These are phyloP conservation scores for Dissophora ornata DNA, from an alignment of 192 early-diverging fungal species.

Conservation along the genomic window DNA sequence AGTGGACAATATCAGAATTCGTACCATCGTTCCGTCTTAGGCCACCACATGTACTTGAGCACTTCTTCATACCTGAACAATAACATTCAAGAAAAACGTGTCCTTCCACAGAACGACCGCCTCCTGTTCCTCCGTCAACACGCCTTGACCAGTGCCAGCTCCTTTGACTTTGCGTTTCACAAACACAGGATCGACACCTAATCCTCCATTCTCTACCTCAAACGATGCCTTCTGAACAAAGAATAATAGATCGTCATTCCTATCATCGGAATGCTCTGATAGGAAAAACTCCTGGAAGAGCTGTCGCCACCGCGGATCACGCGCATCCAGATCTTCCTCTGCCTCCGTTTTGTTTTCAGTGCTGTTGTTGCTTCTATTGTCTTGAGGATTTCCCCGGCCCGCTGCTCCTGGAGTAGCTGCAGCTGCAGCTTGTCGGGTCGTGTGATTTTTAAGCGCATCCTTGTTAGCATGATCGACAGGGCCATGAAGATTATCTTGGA, in stretches of 20 bases:
- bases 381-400: background rate
- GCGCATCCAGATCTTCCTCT: conserved; percentile 63
- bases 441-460: conserved; percentile 34
- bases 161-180: conserved; percentile 77
- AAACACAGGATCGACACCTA: conserved; percentile 77
- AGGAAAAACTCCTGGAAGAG: conserved; percentile 81
- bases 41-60: background rate
- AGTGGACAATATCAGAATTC: background rate
- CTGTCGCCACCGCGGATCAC: conserved; percentile 72
- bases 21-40: background rate
- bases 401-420: background rate
- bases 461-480: conserved; percentile 60
- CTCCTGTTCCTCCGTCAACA: conserved; percentile 57
- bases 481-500: conserved; percentile 69
- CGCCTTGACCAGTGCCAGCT: background rate
- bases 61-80: conserved; percentile 70
- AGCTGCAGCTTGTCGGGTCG: conserved; percentile 13
- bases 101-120: conserved; percentile 90
- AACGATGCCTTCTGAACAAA: conserved; percentile 72
- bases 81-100: conserved; percentile 91
- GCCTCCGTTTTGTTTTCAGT: too few species aligned
- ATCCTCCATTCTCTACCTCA: conserved; percentile 52
- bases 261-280: conserved; percentile 68
- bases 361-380: background rate
- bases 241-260: conserved; percentile 88